phyloP scores from a whole-genome alignment of 495 filamentous ascomycete genomes.

The Echria macrotheca region DNA sequence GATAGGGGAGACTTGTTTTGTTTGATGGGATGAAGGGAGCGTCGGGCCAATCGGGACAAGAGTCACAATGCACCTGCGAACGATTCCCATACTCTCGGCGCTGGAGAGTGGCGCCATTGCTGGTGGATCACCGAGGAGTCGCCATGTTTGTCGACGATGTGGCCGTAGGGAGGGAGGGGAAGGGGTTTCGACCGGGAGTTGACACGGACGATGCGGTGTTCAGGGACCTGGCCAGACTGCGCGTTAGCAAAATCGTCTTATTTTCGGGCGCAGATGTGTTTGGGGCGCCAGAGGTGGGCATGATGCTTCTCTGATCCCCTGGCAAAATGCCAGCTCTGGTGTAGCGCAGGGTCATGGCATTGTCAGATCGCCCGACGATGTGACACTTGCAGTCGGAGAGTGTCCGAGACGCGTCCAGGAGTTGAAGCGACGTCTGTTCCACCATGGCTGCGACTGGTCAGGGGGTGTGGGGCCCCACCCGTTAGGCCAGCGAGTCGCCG shows the following conservation, averaged over 20 bases:
- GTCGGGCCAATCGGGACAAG: constrained; percentile 6
- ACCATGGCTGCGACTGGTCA: constrained; percentile 6
- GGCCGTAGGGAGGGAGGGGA: neutral
- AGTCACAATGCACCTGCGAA: neutral
- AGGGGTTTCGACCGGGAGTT: constrained; percentile 8
- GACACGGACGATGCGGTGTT: constrained; percentile 6
- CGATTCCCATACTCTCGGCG: constrained; percentile 3
- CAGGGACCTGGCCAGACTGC: neutral
- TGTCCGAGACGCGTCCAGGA: constrained; percentile 24
- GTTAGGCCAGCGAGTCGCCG: constrained; percentile 11
- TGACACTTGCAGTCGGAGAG: constrained; percentile 23
- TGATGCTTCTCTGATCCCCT: constrained; percentile 14
- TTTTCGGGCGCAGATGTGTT: neutral
- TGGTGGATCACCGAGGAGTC: neutral
- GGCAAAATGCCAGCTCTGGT: constrained; percentile 6
- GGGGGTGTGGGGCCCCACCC: neutral
- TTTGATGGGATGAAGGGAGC: neutral
- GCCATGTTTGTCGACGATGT: neutral
- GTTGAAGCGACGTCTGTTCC: constrained; percentile 19
- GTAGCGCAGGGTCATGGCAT: constrained; percentile 14
- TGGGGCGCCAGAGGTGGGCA: neutral
- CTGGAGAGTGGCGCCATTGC: constrained; percentile 7
- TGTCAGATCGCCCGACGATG: constrained; percentile 32
- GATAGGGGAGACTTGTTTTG: neutral
- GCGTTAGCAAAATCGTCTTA: neutral